Evolutionary conservation across 148 eudicot species (phyloP), one percentile per base, ranked within the genome.

Genomic region (Arbutus unedo): DNA sequence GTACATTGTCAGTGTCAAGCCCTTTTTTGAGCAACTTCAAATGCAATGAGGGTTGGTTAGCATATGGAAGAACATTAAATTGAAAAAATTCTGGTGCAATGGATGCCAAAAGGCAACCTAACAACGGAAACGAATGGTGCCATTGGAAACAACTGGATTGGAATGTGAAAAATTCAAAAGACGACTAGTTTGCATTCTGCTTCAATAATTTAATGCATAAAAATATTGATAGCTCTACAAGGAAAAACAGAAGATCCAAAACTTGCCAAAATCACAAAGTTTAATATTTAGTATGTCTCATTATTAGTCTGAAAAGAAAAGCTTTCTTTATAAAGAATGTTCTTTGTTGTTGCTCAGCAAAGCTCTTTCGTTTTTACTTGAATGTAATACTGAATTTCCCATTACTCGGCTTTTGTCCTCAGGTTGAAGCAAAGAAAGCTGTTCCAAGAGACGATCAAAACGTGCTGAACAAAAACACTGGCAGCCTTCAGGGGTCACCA

Each of bases 381-480:
- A 31, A 31, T 31, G 38, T 31, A 31, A 31, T 31, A 31, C 38
- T 31, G 38, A 31, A 31, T 53, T 79, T 68, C 48, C 48, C 25
- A 74, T 10, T 10, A 16, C 2, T 47, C 71, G n/a, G 50, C 49
- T 82, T 83, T 48, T 49, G 55, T 76, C 75, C 45, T 78, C 87
- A 96, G 99, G 99, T 96, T 81, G 99, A 96, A 90, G 99, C 99
- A 54, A 94, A 96, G 88, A 96, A 94, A 87, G 98, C 97, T 87
- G 98, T 96, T 81, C 99, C 99, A 56, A 89, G 99, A 83, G 99
- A 96, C 82, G 98, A 94, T 83, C 97, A 94, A 77, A 88, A 92
- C 49, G 82, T 83, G 8, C 66, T 86, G 13, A 91, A 23, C 89
- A 93, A 89, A 89, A 90, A 71, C 92, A 91, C 72, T 66, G 81